Evolutionary conservation across 331 rosid genomes (phyloP).

Genomic region (Acacia concinna): DNA sequence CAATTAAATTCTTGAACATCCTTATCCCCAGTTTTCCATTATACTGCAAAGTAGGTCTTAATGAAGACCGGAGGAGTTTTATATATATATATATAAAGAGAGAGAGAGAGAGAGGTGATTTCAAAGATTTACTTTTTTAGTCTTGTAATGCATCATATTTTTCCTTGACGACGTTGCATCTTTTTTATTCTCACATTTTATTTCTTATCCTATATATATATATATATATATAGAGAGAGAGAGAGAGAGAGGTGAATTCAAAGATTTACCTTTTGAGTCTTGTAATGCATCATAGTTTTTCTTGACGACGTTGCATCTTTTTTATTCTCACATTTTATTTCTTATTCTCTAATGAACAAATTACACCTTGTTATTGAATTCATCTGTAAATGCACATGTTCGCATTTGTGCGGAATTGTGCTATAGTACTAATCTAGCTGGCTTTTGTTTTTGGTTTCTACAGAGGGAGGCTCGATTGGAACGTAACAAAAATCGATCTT

Average conservation of each 20-base stretch:
- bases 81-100: too few species aligned
- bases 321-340: conserved; percentile 10
- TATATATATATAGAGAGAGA: too few species aligned
- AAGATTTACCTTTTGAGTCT: conserved; percentile 6
- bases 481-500: conserved; percentile 74
- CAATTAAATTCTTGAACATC: not conserved
- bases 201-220: conserved; percentile 6
- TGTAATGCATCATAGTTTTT: not conserved
- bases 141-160: not conserved
- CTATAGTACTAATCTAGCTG: not conserved
- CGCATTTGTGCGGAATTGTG: not conserved
- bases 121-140: conserved; percentile 9
- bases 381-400: not conserved
- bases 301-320: conserved; percentile 7
- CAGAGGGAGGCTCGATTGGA: conserved; percentile 97
- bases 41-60: too few species aligned
- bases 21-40: not conserved
- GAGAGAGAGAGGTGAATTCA: not conserved
- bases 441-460: conserved; percentile 29
- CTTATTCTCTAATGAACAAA: not conserved
- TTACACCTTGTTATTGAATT: not conserved
- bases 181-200: conserved; percentile 8
- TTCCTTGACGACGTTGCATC: conserved; percentile 2
- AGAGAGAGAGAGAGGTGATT: too few species aligned
- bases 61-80: too few species aligned